A percentile compares a stretch with the other conserved stretches of the same genome.
Evolutionary conservation across 2,329 filamentous ascomycete genomes (phyloP).

Genomic region (Herpotrichia juniperi): DNA sequence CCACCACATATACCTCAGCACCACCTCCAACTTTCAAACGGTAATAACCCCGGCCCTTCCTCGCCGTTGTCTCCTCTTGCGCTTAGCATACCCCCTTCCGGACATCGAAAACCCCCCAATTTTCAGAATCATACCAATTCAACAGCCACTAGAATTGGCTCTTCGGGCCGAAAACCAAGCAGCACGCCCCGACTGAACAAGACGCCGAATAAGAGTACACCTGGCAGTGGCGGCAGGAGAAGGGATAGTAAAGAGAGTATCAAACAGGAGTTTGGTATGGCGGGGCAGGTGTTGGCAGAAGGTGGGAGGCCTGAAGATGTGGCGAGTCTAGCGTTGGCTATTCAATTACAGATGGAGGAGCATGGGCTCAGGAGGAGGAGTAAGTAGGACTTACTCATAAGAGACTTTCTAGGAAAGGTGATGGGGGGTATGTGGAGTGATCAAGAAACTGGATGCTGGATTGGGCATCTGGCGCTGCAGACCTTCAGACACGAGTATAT

Average conservation of each 20-base stretch:
- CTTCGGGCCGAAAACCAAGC: slow-evolving; percentile 23
- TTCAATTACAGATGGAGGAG: slow-evolving; percentile 37
- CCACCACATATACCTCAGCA: slow-evolving; percentile 5
- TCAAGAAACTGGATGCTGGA: too few species aligned
- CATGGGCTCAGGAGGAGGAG: slow-evolving; percentile 36
- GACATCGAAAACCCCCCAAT: slow-evolving; percentile 1
- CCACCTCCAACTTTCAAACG: slow-evolving; percentile 1
- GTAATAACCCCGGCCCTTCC: slow-evolving; percentile 12
- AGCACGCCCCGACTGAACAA: slow-evolving; percentile 26
- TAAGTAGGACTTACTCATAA: slow-evolving; percentile 14
- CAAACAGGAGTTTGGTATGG: slow-evolving; percentile 29
- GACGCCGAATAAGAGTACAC: slow-evolving; percentile 35
- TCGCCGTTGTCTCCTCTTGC: slow-evolving; percentile 18
- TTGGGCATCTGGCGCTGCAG: too few species aligned
- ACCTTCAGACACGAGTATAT: background rate
- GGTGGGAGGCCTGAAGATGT: slow-evolving; percentile 26
- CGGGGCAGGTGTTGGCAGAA: slow-evolving; percentile 11
- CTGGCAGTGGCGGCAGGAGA: slow-evolving; percentile 21
- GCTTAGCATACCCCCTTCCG: slow-evolving; percentile 14
- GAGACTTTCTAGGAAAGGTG: background rate
- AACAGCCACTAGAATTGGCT: slow-evolving; percentile 10
- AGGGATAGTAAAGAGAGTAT: slow-evolving; percentile 33
- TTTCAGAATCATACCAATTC: slow-evolving; percentile 16
- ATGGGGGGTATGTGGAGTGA: background rate
- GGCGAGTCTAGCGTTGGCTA: slow-evolving; percentile 35